Base-by-base conservation (phyloP, 1,284 basidiomycete species). In the Cystobasidiaceae sp. region DNA sequence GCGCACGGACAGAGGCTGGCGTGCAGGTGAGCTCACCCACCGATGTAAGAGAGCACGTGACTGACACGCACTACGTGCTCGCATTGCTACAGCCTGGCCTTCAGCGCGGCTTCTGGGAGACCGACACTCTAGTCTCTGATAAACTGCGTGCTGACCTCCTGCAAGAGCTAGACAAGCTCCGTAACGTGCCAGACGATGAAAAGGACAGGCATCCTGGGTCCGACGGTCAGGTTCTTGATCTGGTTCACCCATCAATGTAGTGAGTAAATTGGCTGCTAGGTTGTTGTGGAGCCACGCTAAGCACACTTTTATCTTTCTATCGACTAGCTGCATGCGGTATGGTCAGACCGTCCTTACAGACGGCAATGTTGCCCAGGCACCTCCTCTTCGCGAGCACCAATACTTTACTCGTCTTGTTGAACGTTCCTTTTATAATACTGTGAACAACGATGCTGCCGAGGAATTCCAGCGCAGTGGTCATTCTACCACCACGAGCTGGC, bases 161-260 rank as follows among this genome's bases (percentile, higher is more conserved):
- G 25, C 8, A 17, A 8, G 41, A 55, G 27, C 33, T 39, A 15
- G 25, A 28, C 28, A 54, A 54, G 32, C 8, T 54, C 17, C 27
- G 28, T 4, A 8, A 54, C 7, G 19, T 54, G 17, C 19, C 51
- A 19, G 51, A 39, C 48, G 67, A 74, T 1, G 45, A 75, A 28
- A 79, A 77, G 52, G 80, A 82, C 69, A 81, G 80, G 80, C 80
- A 81, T 67, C 81, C 81, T 0, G 75, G 77, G 15, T 80, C 80
- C 6, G 72, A 80, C 41, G 73, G 74, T 1, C 76, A 75, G 50
- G 80, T 81, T 4, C 73, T 75, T 41, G 75, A 75, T 63, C 76
- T 83, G 25, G 74, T 83, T 32, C 82, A 84, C 70, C 82, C 81
- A 1, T 78, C 73, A 49, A 71, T 80, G 11, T 77, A 79, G 69